Evolutionary conservation across 192 early-diverging fungal species (phyloP), one percentile per base, ranked within the genome.

Genomic region (Funneliformis mosseae): DNA sequence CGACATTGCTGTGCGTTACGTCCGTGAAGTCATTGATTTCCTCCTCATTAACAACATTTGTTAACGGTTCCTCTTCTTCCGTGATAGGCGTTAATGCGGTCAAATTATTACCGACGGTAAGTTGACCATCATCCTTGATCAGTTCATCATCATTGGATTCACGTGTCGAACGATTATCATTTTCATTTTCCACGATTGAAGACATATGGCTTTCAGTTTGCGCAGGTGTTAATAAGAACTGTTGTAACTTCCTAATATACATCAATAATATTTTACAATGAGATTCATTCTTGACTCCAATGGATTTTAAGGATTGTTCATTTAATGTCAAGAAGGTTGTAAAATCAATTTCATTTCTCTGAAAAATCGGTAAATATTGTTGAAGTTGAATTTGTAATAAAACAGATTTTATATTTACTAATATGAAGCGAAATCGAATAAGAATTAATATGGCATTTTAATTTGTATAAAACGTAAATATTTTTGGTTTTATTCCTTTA

Each of bases 321-420:
- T 73, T 73, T 73, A 73, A 73, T 48, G 45, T 73, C 5, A 73
- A 73, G 10, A 48, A 73, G 27, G n/a, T 73, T 8, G 11, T 48
- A 14, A 73, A 48, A n/a, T 46, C 43, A 73, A 73, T 73, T 11
- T 73, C 38, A 73, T 73, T 21, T 73, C 45, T 8, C 48, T 73
- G 71, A 73, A 73, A 73, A 10, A 25, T 11, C 27, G 70, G 42
- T 45, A 45, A 46, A 72, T 72, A 72, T 72, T 72, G 39, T 72
- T 45, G 70, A 72, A 45, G 70, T 2, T 72, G 67, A 39, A 69
- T 21, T 42, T 42, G 11, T 18, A 33, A 39, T 10, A 69, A 69
- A 27, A 27, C 48, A 12, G 48, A 55, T 55, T 55, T 55, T 21
- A 55, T 55, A 55, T 12, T 55, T 21, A 16, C 48, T 55, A 9